Conservation (phyloP, 495 filamentous ascomycete genomes). For the Penicillium flavigenum region DNA sequence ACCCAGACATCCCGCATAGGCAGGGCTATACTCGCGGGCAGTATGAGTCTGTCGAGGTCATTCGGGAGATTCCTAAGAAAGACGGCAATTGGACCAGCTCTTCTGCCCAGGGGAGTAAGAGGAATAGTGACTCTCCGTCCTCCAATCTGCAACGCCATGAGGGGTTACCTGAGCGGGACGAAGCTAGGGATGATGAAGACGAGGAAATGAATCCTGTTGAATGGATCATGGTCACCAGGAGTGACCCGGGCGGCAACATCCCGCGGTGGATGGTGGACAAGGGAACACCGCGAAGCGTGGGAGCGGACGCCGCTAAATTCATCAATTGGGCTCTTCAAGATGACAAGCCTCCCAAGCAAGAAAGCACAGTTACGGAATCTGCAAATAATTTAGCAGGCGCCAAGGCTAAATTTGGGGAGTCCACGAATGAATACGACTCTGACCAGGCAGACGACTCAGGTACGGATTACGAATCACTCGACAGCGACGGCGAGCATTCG, state of each 20-base stretch:
- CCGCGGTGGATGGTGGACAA: conserved; percentile 94
- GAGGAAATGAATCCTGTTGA: conserved; percentile 69
- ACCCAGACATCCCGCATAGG: conserved; percentile 66
- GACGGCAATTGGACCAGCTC: conserved; percentile 4
- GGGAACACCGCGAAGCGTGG: conserved; percentile 81
- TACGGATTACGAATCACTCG: conserved; percentile 18
- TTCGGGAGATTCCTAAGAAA: conserved; percentile 72
- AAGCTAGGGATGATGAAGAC: conserved; percentile 45
- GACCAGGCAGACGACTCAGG: conserved; percentile 10
- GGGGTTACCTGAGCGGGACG: conserved; percentile 32
- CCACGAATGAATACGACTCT: conserved; percentile 12
- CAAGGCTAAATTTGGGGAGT: conserved; percentile 19
- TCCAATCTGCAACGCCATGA: conserved; percentile 24
- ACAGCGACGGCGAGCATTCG: conserved; percentile 21
- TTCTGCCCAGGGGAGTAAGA: conserved; percentile 1
- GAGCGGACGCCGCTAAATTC: conserved; percentile 80
- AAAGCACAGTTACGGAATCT: conserved; percentile 16
- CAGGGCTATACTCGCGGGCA: conserved; percentile 74
- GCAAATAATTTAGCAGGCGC: conserved; percentile 8
- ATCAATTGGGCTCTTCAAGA: conserved; percentile 74
- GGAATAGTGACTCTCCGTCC: conserved; percentile 10
- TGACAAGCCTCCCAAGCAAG: conserved; percentile 41
- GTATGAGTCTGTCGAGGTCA: conserved; percentile 91
- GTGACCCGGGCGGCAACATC: conserved; percentile 88
- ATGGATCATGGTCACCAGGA: conserved; percentile 97